Evolutionary conservation across 2,329 filamentous ascomycete species (phyloP), one percentile per base, ranked within the genome.

Genomic region (Apiospora sp.): DNA sequence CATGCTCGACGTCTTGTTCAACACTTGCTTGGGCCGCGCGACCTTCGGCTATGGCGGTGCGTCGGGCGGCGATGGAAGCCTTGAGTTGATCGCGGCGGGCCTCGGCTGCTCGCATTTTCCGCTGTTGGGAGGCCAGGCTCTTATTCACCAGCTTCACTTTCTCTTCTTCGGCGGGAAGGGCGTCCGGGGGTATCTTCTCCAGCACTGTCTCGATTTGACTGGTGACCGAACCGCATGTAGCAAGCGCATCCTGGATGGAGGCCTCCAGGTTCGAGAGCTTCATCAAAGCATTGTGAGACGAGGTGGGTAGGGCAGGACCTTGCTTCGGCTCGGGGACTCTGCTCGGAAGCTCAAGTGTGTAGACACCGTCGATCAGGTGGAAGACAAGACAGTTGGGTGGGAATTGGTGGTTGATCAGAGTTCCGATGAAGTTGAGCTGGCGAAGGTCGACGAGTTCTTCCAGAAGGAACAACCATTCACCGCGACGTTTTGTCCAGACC

Each of bases 241-340:
- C 89, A 13, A 98, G 84, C 1, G 95, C 95, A 81, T 98, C 96
- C 80, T 97, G 94, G 34, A 98, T 94, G 71, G 95, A 97, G 80
- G 93, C 94, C 75, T 98, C 94, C 22, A 98, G 87, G 72, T 95
- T 98, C 7, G 94, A 92, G 14, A 98, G 87, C 73, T 93, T 92
- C 92, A 98, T 96, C 27, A 98, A 86, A 1, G 93, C 91, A 78
- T 94, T 95, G 81, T 97, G 98, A 0, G 95, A 95, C 0, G 94
- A 95, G 0, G 93, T 95, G 0, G 89, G 84, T 0, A 89, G 80
- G 2, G 85, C 76, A 1, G 86, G 82, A 7, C 87, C 86, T 34
- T 88, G 84, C 74, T 88, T 90, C 0, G 89, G 88, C 3, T 86
- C 84, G n/a, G 84, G 80, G 22, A 83, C 80, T 72, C 82, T 84